A percentile compares a stretch with the other conserved stretches of the same genome.
These are phyloP conservation scores for Scheffersomyces quercinus DNA, from an alignment of 1,139 yeast genomes.

Conservation along the genomic window DNA sequence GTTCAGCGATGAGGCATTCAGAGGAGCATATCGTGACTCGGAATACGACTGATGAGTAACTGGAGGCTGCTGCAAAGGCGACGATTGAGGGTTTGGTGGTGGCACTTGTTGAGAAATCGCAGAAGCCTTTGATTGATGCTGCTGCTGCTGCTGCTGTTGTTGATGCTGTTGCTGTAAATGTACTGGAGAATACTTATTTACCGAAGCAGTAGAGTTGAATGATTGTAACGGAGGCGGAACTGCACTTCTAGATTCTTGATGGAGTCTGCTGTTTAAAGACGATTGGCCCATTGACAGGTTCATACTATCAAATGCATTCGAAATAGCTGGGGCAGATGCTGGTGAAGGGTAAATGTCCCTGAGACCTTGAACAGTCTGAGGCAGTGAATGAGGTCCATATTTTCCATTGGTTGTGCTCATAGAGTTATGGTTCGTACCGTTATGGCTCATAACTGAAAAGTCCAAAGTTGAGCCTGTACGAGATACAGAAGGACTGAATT, in stretches of 20 bases:
- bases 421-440: too few relatives aligned
- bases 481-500: constrained; percentile 66
- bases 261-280: too few relatives aligned
- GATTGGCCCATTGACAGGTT: not conserved
- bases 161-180: constrained; percentile 1
- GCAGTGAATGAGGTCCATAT: too few relatives aligned
- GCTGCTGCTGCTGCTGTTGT: constrained; percentile 1
- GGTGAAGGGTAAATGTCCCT: not conserved
- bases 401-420: too few relatives aligned
- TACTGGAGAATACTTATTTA: constrained; percentile 20
- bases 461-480: constrained; percentile 53
- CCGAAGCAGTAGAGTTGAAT: constrained; percentile 14
- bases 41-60: constrained; percentile 2
- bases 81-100: not conserved
- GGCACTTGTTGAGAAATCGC: constrained; percentile 3
- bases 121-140: not conserved
- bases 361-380: too few relatives aligned
- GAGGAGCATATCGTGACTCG: constrained; percentile 28
- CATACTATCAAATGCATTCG: constrained; percentile 5
- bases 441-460: constrained; percentile 21
- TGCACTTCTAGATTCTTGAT: constrained; percentile 1
- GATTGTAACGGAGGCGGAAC: constrained; percentile 15
- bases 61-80: not conserved
- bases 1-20: constrained; percentile 26
- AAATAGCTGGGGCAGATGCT: constrained; percentile 7